Evolutionary conservation across 257 asterid genomes (phyloP), one percentile per base, ranked within the genome.

Genomic region (Orobanche coerulescens): DNA sequence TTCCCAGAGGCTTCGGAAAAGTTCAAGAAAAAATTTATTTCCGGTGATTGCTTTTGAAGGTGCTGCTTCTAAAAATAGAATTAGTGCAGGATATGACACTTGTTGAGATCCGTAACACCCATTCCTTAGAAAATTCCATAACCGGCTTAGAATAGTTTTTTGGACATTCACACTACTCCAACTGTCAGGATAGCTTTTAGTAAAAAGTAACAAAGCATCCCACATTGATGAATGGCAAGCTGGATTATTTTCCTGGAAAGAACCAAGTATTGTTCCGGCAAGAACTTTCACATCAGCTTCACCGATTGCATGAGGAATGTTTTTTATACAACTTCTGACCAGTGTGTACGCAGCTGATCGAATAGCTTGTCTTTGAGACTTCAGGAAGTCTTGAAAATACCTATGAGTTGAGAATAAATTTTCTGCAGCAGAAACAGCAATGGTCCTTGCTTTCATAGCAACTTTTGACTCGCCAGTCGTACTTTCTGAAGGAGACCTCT

Each of bases 71-170:
- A 93, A 77, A 76, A 93, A 83, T 55, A 80, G 73, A 72, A 89
- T 73, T 57, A 93, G 72, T 51, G 87, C 84, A 13, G 98, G 97
- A 76, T 93, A 93, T 23, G 98, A 93, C 73, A 83, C 83, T 83
- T 83, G 87, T 70, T 86, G 95, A 68, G 98, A 93, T 78, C 98
- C 98, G 83, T 81, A 89, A 74, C 98, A 93, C 26, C 98, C 98
- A 75, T 80, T 82, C 68, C 73, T 90, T 30, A 93, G 94, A 79
- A 93, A 93, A 71, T 75, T 75, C 81, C 86, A 93, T 65, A 93
- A 72, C 24, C 85, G 81, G 74, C 71, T 78, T 26, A 89, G 49
- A 66, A 90, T 64, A 46, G 76, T 78, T 86, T 86, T 88, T 39
- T 86, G 95, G 67, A 84, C 81, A 79, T 86, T 93, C 71, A 86